These are phyloP conservation scores for Ceratobasidium sp. DNA, from an alignment of 1,284 basidiomycete genomes.

Conservation along the genomic window DNA sequence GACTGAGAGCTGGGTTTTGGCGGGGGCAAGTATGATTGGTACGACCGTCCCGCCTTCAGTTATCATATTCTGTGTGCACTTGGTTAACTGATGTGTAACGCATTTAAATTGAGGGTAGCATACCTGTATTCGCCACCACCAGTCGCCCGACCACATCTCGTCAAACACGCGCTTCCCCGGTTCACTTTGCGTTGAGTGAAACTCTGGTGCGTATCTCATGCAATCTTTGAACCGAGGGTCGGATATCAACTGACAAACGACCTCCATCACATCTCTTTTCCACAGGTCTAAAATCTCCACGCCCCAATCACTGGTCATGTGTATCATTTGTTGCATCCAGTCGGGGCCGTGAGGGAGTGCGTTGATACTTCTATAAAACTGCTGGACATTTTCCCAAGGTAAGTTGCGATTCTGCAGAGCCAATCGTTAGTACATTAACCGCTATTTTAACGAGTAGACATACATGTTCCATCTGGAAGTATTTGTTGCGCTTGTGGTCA, in stretches of 20 bases:
- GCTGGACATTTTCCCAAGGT: neutral
- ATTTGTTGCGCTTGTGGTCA: too few species aligned
- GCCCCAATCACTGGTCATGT: neutral
- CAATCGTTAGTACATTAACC: too few species aligned
- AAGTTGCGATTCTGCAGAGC: neutral
- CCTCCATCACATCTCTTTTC: neutral
- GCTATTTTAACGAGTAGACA: too few species aligned
- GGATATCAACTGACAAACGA: neutral
- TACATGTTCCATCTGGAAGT: too few species aligned
- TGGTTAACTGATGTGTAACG: neutral
- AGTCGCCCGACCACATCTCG: neutral
- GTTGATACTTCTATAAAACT: neutral
- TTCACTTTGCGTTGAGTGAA: neutral
- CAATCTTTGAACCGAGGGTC: neutral
- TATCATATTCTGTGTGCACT: too few species aligned
- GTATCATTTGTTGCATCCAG: neutral
- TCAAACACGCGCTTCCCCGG: neutral
- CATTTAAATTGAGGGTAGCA: neutral
- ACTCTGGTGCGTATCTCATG: neutral
- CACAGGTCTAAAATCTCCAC: slow-evolving; percentile 4
- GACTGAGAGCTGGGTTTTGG: slow-evolving; percentile 43
- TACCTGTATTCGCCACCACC: slow-evolving; percentile 10
- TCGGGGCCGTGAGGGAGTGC: neutral
- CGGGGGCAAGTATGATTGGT: slow-evolving; percentile 41
- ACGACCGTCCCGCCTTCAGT: slow-evolving; percentile 14